Evolutionary conservation across 2,329 filamentous ascomycete genomes (phyloP).

Genomic region (Graphium sp.): DNA sequence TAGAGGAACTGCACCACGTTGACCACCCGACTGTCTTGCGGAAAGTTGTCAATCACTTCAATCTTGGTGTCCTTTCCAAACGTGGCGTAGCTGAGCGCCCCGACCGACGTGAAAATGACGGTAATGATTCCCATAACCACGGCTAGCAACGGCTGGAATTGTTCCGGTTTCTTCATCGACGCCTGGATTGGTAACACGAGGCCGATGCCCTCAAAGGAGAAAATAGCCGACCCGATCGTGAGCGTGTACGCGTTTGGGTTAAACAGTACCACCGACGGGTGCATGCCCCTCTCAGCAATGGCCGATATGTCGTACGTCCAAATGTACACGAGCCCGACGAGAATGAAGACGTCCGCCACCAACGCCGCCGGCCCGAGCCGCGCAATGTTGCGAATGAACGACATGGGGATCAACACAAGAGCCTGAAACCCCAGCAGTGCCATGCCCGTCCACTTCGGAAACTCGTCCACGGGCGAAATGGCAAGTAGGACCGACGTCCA

Average conservation of each 20-base stretch:
- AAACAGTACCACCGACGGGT: slow-evolving; percentile 47
- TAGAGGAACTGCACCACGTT: slow-evolving; percentile 64
- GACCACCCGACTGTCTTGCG: slow-evolving; percentile 53
- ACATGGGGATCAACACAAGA: too few species aligned
- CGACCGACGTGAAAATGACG: slow-evolving; percentile 54
- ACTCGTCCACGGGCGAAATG: too few species aligned
- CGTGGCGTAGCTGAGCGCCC: slow-evolving; percentile 57
- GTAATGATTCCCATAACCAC: slow-evolving; percentile 60
- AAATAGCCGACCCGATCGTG: slow-evolving; percentile 58
- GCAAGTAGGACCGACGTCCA: too few species aligned
- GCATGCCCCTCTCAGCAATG: slow-evolving; percentile 37
- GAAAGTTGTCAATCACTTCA: slow-evolving; percentile 63
- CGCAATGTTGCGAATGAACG: too few species aligned
- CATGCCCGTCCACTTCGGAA: too few species aligned
- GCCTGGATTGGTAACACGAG: slow-evolving; percentile 63
- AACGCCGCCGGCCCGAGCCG: too few species aligned
- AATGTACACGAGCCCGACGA: slow-evolving; percentile 55
- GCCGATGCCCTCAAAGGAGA: slow-evolving; percentile 65
- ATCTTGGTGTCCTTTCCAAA: slow-evolving; percentile 54
- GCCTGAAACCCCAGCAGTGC: too few species aligned
- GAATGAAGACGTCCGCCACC: slow-evolving; percentile 56
- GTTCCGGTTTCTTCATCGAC: slow-evolving; percentile 53
- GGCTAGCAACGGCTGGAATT: slow-evolving; percentile 49
- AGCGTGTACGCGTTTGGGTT: slow-evolving; percentile 53
- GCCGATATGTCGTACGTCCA: slow-evolving; percentile 51